Base-by-base conservation (phyloP, 352 stramenopile genomes). In the Phytophthora ramorum region DNA sequence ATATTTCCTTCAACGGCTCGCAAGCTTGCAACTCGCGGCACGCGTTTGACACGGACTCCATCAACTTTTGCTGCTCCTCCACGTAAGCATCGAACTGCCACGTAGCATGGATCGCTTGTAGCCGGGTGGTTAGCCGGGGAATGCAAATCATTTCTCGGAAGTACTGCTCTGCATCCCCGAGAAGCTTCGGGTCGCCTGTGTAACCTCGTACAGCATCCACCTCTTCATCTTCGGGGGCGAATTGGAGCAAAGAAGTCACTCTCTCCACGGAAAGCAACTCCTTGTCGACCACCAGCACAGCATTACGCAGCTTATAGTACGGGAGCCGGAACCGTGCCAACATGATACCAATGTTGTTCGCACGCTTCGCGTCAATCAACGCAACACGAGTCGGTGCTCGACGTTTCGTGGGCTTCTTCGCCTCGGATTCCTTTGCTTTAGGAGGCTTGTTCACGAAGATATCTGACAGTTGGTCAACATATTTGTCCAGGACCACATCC, bases 1-100 rank as follows among this genome's bases (percentile, higher is more conserved):
- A 90, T 32, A 97, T 92, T 46, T 97, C 81, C 48, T 92, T 83
- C 12, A 99, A 69, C 43, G 91, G 91, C 7, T 87, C 73, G 40
- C 90, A 98, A 28, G 84, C 76, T 63, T 97, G 87, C 13, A 98
- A 68, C 69, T 98, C 92, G 3, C 76, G 71, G 52, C 95, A 98
- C 13, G 96, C 95, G 46, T 88, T 89, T 32, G 78, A 83, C 14
- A 99, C 82, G 7, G 89, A 88, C 49, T 93, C 77, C 73, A 95
- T 89, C 6, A 95, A 56, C 34, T 78, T 79, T 14, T 75, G 73
- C 66, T 95, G 87, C 52, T 95, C 87, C 46, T 90, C 83, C 26
- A 92, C 85, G 57, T 92, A 93, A 8, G 83, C 73, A 49, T 95
- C 87, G 59, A 95, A 93, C 49, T 95, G 87, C 87, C 85, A 93